Evolutionary conservation across 2,329 filamentous ascomycete genomes (phyloP).

Genomic region (Lasiodiplodia theobromae): DNA sequence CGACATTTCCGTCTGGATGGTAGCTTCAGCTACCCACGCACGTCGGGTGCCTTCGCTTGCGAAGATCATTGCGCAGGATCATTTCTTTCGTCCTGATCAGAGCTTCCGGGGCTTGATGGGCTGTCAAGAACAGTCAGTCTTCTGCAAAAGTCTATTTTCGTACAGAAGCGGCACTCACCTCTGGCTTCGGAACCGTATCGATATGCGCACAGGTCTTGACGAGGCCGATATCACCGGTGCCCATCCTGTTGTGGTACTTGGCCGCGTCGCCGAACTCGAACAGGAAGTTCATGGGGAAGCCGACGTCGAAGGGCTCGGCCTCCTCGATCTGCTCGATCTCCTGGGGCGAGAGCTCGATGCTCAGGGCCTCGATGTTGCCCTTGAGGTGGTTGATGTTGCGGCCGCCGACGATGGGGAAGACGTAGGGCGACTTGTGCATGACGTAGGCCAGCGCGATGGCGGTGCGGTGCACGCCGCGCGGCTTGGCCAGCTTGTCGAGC

Average conservation of each 20-base stretch:
- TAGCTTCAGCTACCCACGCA: no score
- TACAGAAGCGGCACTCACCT: neutral
- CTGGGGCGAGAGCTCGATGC: constrained; percentile 63
- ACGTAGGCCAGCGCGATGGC: constrained; percentile 75
- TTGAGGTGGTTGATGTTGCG: constrained; percentile 74
- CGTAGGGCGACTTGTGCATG: constrained; percentile 73
- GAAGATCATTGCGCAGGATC: no score
- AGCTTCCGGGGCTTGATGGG: constrained; percentile 22
- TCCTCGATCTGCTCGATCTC: constrained; percentile 73
- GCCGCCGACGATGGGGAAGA: constrained; percentile 76
- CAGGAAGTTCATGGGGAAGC: constrained; percentile 71
- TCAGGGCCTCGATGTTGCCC: constrained; percentile 72
- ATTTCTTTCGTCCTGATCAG: neutral
- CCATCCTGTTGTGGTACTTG: constrained; percentile 41
- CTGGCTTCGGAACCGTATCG: constrained; percentile 35
- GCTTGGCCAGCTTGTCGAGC: constrained; percentile 67
- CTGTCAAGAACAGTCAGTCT: neutral
- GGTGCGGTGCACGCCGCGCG: constrained; percentile 55
- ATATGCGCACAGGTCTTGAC: constrained; percentile 39
- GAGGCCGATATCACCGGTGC: constrained; percentile 39
- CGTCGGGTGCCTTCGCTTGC: no score
- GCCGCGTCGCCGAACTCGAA: constrained; percentile 28
- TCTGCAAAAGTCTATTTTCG: neutral
- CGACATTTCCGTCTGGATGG: no score
- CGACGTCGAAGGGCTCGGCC: constrained; percentile 67